Conservation (phyloP, 2,329 filamentous ascomycete genomes). For the Onygenales sp. region DNA sequence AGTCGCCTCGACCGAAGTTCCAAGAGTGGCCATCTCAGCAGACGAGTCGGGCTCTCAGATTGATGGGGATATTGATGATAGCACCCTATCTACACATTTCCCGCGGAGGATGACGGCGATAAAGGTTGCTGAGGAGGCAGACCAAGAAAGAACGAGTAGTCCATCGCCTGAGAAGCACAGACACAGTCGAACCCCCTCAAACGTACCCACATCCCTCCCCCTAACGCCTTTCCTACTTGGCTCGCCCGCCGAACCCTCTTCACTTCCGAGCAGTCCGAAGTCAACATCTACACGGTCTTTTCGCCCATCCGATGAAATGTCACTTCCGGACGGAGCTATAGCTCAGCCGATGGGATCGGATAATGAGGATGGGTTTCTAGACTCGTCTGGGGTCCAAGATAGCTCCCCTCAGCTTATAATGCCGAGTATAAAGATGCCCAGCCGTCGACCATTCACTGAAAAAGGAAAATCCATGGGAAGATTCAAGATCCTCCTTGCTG, state of each 20-base stretch:
- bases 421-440: constrained; percentile 89
- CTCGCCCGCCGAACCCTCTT: constrained; percentile 40
- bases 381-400: constrained; percentile 23
- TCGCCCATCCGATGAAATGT: constrained; percentile 49
- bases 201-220: constrained; percentile 28
- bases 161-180: not conserved
- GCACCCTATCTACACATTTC: not conserved
- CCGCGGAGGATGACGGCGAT: not conserved
- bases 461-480: constrained; percentile 73
- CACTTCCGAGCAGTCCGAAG: constrained; percentile 49
- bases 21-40: constrained; percentile 19
- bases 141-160: not conserved
- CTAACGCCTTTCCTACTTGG: constrained; percentile 38
- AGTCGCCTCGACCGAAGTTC: constrained; percentile 11
- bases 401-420: constrained; percentile 75
- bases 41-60: not conserved
- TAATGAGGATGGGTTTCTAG: constrained; percentile 40
- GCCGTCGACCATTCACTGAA: constrained; percentile 80
- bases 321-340: constrained; percentile 43
- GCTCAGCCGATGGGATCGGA: constrained; percentile 48
- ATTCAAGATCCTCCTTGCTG: constrained; percentile 80
- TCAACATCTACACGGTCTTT: constrained; percentile 51
- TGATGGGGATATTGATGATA: not conserved
- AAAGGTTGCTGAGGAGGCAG: not conserved
- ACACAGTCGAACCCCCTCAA: constrained; percentile 12